A percentile compares a stretch with the other conserved stretches of the same genome.
Evolutionary conservation across 176 grass and related monocot species (phyloP).

Genomic region (Oryza glaberrima): DNA sequence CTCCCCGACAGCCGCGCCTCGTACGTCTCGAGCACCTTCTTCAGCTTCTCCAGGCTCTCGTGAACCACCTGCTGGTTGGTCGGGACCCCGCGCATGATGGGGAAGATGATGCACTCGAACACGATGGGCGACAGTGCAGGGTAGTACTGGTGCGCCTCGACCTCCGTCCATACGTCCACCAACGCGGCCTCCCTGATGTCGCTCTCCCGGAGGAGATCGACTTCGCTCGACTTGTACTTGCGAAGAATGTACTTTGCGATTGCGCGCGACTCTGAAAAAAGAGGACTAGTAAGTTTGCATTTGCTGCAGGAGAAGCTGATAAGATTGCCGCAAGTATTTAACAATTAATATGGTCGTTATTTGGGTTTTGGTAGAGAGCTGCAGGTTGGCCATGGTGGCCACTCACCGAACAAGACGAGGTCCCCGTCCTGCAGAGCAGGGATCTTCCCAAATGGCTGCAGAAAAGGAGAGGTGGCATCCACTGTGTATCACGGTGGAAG

Average conservation of each 20-base stretch:
- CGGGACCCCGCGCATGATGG: not conserved
- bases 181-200: not conserved
- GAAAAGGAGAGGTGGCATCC: not conserved
- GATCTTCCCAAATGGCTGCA: constrained; percentile 49
- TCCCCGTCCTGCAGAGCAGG: constrained; percentile 51
- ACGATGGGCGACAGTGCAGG: constrained; percentile 8
- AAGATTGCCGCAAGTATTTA: not conserved
- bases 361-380: not conserved
- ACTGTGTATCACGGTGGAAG: not conserved
- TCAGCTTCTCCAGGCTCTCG: constrained; percentile 25
- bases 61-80: constrained; percentile 17
- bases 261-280: constrained; percentile 31
- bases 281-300: not conserved
- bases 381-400: not conserved
- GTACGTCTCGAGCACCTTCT: constrained; percentile 25
- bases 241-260: constrained; percentile 35
- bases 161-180: constrained; percentile 43
- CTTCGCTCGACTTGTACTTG: constrained; percentile 4
- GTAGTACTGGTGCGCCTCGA: constrained; percentile 15
- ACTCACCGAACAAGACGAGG: constrained; percentile 28
- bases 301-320: not conserved
- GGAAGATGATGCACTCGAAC: constrained; percentile 29
- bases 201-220: constrained; percentile 8
- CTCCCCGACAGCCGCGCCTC: constrained; percentile 11
- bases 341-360: not conserved